Percentiles rank a stretch among this genome's conserved stretches.
Conservation (phyloP, 192 early-diverging fungal species). For the Coemansia sp. region DNA sequence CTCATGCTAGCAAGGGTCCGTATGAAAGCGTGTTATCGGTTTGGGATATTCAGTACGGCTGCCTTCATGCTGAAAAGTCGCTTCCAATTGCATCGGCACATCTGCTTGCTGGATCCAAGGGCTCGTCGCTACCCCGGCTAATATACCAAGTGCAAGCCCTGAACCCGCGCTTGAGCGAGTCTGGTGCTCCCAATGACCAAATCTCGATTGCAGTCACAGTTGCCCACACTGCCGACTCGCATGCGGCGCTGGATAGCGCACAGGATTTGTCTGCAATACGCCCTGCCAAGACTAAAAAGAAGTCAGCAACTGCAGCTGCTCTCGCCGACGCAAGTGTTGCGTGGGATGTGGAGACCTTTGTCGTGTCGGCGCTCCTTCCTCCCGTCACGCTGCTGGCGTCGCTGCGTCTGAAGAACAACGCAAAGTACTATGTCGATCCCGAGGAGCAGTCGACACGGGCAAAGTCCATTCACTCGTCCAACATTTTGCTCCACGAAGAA, state of each 20-base stretch:
- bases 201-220: constrained; percentile 46
- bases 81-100: constrained; percentile 26
- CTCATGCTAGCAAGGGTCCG: constrained; percentile 42
- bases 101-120: constrained; percentile 25
- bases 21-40: constrained; percentile 53
- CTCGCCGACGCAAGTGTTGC: not conserved
- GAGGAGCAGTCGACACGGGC: constrained; percentile 33
- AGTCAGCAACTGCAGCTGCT: not conserved
- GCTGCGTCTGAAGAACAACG: constrained; percentile 51
- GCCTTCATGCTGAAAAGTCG: constrained; percentile 48
- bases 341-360: constrained; percentile 49
- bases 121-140: constrained; percentile 31
- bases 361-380: constrained; percentile 45
- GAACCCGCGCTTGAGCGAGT: constrained; percentile 34
- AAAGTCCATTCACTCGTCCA: constrained; percentile 44
- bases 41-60: constrained; percentile 57
- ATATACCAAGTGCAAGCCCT: constrained; percentile 49
- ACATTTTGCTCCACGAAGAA: constrained; percentile 55
- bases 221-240: constrained; percentile 33
- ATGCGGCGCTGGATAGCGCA: constrained; percentile 31
- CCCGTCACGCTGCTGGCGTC: constrained; percentile 47
- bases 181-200: constrained; percentile 42
- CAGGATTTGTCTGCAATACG: not conserved
- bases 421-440: constrained; percentile 55
- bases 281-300: constrained; percentile 8